Conservation (phyloP, 1,284 basidiomycete species). For the Puccinia triticina region DNA sequence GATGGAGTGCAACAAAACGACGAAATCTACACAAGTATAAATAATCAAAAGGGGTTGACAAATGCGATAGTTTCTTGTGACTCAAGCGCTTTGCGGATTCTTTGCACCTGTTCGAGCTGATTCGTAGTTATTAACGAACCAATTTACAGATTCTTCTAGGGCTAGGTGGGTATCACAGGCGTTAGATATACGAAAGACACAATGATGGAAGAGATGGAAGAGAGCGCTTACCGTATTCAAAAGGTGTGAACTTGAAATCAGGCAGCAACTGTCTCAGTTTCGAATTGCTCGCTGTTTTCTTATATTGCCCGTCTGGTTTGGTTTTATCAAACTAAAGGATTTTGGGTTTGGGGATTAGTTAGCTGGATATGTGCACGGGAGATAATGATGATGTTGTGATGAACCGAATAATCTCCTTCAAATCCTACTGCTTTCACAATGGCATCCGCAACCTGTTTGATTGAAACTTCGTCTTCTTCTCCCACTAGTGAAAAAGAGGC, state of each 20-base stretch:
- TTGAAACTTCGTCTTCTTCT: constrained; percentile 85
- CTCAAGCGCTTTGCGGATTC: not conserved
- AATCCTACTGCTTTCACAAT: constrained; percentile 79
- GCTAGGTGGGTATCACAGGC: constrained; percentile 62
- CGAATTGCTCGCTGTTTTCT: constrained; percentile 88
- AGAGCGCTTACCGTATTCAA: constrained; percentile 68
- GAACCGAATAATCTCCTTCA: constrained; percentile 71
- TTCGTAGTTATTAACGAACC: constrained; percentile 77
- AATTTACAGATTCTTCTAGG: constrained; percentile 71
- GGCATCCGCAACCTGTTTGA: constrained; percentile 78
- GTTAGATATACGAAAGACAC: not conserved
- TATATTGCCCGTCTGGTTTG: constrained; percentile 78
- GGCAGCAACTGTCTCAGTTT: constrained; percentile 71
- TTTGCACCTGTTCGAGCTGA: constrained; percentile 66
- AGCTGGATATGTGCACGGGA: constrained; percentile 1
- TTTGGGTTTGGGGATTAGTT: not conserved
- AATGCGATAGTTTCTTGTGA: too few species aligned
- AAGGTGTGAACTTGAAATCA: constrained; percentile 82
- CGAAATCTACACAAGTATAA: too few species aligned
- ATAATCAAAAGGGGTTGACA: too few species aligned
- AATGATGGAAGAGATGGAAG: not conserved
- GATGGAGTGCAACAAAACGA: too few species aligned
- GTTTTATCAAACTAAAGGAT: constrained; percentile 60
- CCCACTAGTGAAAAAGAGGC: constrained; percentile 66
- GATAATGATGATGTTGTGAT: constrained; percentile 27